A percentile compares a stretch with the other conserved stretches of the same genome.
Evolutionary conservation across 2,329 filamentous ascomycete genomes (phyloP).

Genomic region (Endothia cerciana): DNA sequence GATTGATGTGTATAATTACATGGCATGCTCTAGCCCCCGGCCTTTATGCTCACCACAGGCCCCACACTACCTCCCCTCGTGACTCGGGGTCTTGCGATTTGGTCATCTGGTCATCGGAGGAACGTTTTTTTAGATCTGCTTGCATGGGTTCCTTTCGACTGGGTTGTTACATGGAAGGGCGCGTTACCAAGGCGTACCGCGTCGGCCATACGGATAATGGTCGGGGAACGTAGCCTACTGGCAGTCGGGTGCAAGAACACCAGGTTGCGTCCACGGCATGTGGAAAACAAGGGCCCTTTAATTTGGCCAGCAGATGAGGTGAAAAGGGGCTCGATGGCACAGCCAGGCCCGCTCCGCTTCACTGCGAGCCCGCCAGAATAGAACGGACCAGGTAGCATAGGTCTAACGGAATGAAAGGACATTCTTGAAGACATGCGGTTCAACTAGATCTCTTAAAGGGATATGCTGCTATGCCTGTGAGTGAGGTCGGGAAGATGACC

Average conservation of each 20-base stretch:
- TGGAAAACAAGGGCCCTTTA: not conserved
- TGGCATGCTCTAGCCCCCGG: slow-evolving; percentile 10
- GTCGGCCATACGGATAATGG: not conserved
- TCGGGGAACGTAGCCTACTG: not conserved
- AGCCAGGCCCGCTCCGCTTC: slow-evolving; percentile 11
- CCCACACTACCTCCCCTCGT: slow-evolving; percentile 3
- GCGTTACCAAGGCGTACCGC: slow-evolving; percentile 10
- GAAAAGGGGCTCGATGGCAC: slow-evolving; percentile 2
- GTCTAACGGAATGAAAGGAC: slow-evolving; percentile 19
- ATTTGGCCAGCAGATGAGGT: slow-evolving; percentile 1
- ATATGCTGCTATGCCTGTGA: not conserved
- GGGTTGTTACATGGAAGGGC: slow-evolving; percentile 10
- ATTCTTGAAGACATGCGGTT: slow-evolving; percentile 1
- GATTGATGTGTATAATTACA: slow-evolving; percentile 21
- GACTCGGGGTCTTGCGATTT: slow-evolving; percentile 8
- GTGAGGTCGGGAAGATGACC: not conserved
- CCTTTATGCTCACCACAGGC: slow-evolving; percentile 8
- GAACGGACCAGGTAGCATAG: slow-evolving; percentile 22
- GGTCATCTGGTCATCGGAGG: slow-evolving; percentile 5
- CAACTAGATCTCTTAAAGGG: not conserved
- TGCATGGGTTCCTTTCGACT: slow-evolving; percentile 17
- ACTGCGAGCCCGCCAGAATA: slow-evolving; percentile 21
- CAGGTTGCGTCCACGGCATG: not conserved
- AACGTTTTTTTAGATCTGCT: slow-evolving; percentile 22
- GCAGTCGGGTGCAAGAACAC: slow-evolving; percentile 5